A percentile compares a stretch with the other conserved stretches of the same genome.
Evolutionary conservation across 2,329 filamentous ascomycete species (phyloP).

Genomic region (Calycina marina): DNA sequence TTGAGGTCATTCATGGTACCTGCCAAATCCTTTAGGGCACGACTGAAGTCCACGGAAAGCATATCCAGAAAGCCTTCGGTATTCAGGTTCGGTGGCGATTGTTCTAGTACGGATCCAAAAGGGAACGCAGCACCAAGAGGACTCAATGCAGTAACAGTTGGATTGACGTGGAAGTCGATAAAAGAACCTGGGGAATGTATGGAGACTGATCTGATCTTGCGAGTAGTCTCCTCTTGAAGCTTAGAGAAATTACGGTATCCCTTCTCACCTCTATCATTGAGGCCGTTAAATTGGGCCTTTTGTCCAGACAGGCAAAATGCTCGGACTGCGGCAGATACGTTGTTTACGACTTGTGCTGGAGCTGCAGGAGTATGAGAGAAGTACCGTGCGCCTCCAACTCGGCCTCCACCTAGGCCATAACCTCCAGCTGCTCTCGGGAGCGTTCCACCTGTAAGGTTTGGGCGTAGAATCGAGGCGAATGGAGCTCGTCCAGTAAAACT

Average conservation of each 20-base stretch:
- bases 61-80: slow-evolving; percentile 72
- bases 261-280: slow-evolving; percentile 59
- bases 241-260: slow-evolving; percentile 64
- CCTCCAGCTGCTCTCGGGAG: slow-evolving; percentile 76
- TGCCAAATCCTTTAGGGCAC: slow-evolving; percentile 71
- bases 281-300: slow-evolving; percentile 74
- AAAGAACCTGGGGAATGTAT: slow-evolving; percentile 56
- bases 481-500: slow-evolving; percentile 63
- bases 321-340: slow-evolving; percentile 85
- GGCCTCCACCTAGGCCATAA: slow-evolving; percentile 62
- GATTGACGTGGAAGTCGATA: slow-evolving; percentile 78
- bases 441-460: slow-evolving; percentile 80
- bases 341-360: slow-evolving; percentile 82
- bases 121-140: slow-evolving; percentile 47
- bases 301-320: slow-evolving; percentile 88
- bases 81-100: slow-evolving; percentile 50
- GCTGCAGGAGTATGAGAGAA: slow-evolving; percentile 80
- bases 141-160: slow-evolving; percentile 78
- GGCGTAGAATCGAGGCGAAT: slow-evolving; percentile 77
- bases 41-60: slow-evolving; percentile 76
- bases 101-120: slow-evolving; percentile 23
- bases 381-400: slow-evolving; percentile 60
- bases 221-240: slow-evolving; percentile 57
- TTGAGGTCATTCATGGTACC: slow-evolving; percentile 70
- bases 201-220: slow-evolving; percentile 46